Base-by-base conservation (phyloP, 2,329 filamentous ascomycete genomes). In the Aspergillus quadrilineatus region DNA sequence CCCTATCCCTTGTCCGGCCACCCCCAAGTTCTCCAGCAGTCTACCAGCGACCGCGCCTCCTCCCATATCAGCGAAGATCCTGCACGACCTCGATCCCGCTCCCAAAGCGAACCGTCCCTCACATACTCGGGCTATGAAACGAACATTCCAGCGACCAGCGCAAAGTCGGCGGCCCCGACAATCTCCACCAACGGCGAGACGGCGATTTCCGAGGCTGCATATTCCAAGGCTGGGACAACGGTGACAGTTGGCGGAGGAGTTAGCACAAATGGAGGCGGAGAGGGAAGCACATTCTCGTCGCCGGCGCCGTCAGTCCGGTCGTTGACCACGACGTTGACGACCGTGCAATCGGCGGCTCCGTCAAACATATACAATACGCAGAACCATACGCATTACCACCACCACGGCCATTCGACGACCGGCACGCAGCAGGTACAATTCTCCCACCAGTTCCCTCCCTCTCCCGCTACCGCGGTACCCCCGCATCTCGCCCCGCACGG, bases 1-100 rank as follows among this genome's bases (percentile, higher is more conserved):
- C 92, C 92, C n/a, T 97, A 97, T 69, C 90, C 90, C 7, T 83
- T 93, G 66, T 95, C 91, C 2, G 89, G 89, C 57, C 82, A 82
- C 44, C 69, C 85, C 57, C 73, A 74, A 59, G 69, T 68, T 36
- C 62, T 64, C 56, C 64, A 56, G 61, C 64, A 67, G 59, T 78
- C 77, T 66, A 79, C 78, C 55, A 72, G 69, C 48, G 76, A 79
- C 63, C 73, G 74, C 50, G 75, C 76, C 57, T 71, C 79, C 59
- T 76, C 78, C 14, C 67, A 87, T 77, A 55, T 84, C 75, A 63
- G 80, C 74, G 53, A 73, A 68, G 62, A 73, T 66, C 42, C 75
- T 71, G 82, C 81, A 58, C 76, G 55, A 48, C 28, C 41, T n/a
- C 53, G 79, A 12, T 86, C 86, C n/a, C 67, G 81, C 14, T 81